phyloP scores from a whole-genome alignment of 352 stramenopile species.

The Lagenidium sp. region DNA sequence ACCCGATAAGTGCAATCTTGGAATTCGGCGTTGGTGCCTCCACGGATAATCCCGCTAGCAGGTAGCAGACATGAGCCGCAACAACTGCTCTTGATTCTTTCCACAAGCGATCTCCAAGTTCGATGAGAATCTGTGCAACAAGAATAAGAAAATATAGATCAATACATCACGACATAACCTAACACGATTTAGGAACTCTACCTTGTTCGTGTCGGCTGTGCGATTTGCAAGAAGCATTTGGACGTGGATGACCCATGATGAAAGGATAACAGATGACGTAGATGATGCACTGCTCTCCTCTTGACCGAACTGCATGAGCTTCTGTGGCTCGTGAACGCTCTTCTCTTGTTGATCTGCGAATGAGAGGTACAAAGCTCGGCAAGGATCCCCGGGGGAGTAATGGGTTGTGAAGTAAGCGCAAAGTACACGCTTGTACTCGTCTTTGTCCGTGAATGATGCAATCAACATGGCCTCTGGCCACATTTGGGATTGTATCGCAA shows the following conservation, averaged over 20 bases:
- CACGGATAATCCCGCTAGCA: conserved; percentile 57
- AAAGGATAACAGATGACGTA: conserved; percentile 61
- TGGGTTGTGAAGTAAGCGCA: conserved; percentile 68
- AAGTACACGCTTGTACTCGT: conserved; percentile 79
- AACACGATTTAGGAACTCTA: too few species aligned
- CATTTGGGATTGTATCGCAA: conserved; percentile 75
- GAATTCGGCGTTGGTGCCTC: conserved; percentile 68
- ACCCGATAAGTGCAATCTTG: conserved; percentile 76
- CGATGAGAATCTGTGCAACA: conserved; percentile 61
- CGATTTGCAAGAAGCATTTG: conserved; percentile 77
- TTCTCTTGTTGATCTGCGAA: conserved; percentile 82
- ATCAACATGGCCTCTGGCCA: conserved; percentile 86
- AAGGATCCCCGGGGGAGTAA: conserved; percentile 69
- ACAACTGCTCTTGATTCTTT: conserved; percentile 51
- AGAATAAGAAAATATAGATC: too few species aligned
- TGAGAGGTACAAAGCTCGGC: conserved; percentile 64
- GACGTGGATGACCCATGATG: conserved; percentile 66
- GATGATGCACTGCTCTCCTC: conserved; percentile 17
- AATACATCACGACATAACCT: too few species aligned
- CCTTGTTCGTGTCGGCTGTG: conserved; percentile 72
- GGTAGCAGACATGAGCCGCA: conserved; percentile 75
- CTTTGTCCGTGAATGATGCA: conserved; percentile 76
- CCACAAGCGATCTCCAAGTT: conserved; percentile 79
- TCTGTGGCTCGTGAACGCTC: conserved; percentile 75
- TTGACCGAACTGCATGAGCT: conserved; percentile 33